These are phyloP conservation scores for Pichia sorboxylosa DNA, from an alignment of 1,139 yeast species.

Conservation along the genomic window DNA sequence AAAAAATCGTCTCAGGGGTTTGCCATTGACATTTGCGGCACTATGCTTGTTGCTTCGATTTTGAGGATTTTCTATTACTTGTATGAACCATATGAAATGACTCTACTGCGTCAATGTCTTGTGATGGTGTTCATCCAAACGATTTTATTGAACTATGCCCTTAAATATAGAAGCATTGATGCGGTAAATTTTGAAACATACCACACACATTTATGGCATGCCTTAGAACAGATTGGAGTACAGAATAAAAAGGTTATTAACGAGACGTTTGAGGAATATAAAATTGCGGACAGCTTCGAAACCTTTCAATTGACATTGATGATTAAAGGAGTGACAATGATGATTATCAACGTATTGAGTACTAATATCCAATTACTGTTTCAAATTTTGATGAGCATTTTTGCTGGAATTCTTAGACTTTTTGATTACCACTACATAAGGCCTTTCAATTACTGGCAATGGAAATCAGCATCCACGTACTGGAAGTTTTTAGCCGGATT, in stretches of 20 bases:
- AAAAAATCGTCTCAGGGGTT: constrained; percentile 65
- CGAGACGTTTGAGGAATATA: constrained; percentile 10
- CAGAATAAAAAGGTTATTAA: constrained; percentile 9
- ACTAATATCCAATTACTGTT: constrained; percentile 15
- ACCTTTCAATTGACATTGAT: neutral
- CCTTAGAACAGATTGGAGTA: constrained; percentile 12
- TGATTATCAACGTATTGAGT: constrained; percentile 10
- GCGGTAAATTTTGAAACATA: constrained; percentile 30
- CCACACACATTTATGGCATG: constrained; percentile 14
- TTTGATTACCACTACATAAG: constrained; percentile 63
- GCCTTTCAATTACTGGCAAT: constrained; percentile 73
- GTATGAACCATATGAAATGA: constrained; percentile 67
- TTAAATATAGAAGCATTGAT: constrained; percentile 45
- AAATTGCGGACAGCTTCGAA: constrained; percentile 1
- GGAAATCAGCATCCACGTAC: constrained; percentile 51
- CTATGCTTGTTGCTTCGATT: constrained; percentile 73
- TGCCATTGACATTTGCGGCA: constrained; percentile 80
- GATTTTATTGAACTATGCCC: constrained; percentile 48
- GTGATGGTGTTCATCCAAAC: constrained; percentile 70
- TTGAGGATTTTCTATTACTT: constrained; percentile 66
- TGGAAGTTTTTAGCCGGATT: constrained; percentile 59
- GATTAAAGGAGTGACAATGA: constrained; percentile 4
- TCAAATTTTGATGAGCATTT: constrained; percentile 13
- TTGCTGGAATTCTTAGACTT: constrained; percentile 32
- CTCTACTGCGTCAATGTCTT: constrained; percentile 63